Base-by-base conservation (phyloP, 2,329 filamentous ascomycete genomes). In the Aspergillus brasiliensis region DNA sequence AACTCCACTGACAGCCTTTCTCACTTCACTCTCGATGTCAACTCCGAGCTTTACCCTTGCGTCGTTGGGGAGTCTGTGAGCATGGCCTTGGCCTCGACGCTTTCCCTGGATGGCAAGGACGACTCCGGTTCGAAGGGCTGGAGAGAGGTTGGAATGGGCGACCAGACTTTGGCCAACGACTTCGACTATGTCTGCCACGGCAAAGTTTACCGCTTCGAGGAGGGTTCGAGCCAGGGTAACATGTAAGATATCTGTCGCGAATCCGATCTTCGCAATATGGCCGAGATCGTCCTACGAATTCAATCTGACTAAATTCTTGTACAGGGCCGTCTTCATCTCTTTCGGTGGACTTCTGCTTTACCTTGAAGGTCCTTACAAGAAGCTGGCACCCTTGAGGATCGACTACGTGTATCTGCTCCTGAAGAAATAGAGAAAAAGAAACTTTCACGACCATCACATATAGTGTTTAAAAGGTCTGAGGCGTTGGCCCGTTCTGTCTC, bases 331-430 rank as follows among this genome's bases (percentile, higher is more conserved):
- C 27, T 99, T 94, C 78, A 85, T 96, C 68, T 97, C 92, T 1
- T 99, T 97, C 71, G 95, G 95, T 51, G 95, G 95, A 7, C 81
- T 99, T 65, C 80, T 99, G 70, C 88, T 98, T 80, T 92, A 90
- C 70, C 84, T 99, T 58, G 91, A 97, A 71, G 95, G 96, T 5
- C 95, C 95, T 2, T 95, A 96, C 78, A 96, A 95, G 83, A 97
- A 97, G 82, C 86, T 99, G 64, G 96, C 91, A 34, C 90, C 92
- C 27, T 80, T 99, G 72, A 87, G 92, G 70, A 94, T 97, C 71
- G 95, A 99, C 76, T 89, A 97, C 73, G 88, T 96, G 65, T 99
- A 99, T 75, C 85, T 99, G 62, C 84, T 98, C 62, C 82, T 96
- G 69, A 99, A 97, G 87, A 97, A 96, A 87, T 94, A 75, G 73